Base-by-base conservation (phyloP, 768 basidiomycete species). In the Russula emetica region DNA sequence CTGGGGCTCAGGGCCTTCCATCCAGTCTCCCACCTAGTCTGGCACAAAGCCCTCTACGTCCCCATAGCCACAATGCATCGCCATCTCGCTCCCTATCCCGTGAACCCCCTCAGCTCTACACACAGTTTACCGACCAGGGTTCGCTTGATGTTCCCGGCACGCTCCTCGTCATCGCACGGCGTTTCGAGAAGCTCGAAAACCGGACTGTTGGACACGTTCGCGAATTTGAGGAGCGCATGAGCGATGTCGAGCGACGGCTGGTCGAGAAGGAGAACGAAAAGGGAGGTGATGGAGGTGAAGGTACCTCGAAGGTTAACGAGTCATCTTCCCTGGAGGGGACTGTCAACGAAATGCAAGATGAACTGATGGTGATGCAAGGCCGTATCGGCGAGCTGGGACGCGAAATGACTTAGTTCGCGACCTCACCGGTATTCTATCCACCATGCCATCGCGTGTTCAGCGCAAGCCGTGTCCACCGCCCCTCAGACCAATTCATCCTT, bases 201-300 rank as follows among this genome's bases (percentile, higher is more conserved):
- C 94, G 92, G 92, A 88, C 91, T 0, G 90, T 94, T 3, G 85
- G 89, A 7, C 92, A 94, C 69, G 90, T 92, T 3, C 85, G 92
- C 59, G 92, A 92, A 1, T 76, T 94, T n/a, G 92, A 94, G 68
- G 92, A 93, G 22, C 83, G 92, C 36, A 94, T 94, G 91, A 85
- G 86, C 64, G 92, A 94, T 61, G 92, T 94, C n/a, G 92, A 94
- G 71, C 80, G 85, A 51, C 93, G 90, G 89, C 78, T 93, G 10
- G 91, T 93, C 6, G 90, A 92, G 65, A 91, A 88, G 71, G 90
- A 93, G 75, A 85, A 80, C 63, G 85, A 86, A 69, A 85, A 82
- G 63, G 83, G 82, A 40, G 67, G n/a, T n/a, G n/a, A n/a, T n/a
- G n/a, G n/a, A n/a, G n/a, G 28, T 8, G 58, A 67, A 26, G 59